Percentiles rank a stretch among this genome's conserved stretches.
These are phyloP conservation scores for Oryza nivara DNA, from an alignment of 176 grass and related monocot genomes.

Conservation along the genomic window DNA sequence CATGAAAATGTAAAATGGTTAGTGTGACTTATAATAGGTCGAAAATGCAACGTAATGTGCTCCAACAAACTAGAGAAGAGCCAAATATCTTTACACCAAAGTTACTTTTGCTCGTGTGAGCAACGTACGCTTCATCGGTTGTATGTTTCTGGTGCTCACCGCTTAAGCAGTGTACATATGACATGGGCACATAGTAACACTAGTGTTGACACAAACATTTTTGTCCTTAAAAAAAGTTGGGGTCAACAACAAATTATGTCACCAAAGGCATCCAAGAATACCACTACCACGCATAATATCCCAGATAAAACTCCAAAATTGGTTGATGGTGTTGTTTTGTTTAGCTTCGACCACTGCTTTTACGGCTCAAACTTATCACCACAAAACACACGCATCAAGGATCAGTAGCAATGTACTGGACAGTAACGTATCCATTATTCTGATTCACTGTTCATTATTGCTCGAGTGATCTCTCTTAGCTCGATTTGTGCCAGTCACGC, in stretches of 20 bases:
- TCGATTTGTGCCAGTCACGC: background rate
- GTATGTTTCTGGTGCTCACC: background rate
- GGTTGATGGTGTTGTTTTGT: background rate
- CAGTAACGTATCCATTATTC: background rate
- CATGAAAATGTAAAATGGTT: background rate
- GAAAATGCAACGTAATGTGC: background rate
- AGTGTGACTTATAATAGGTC: background rate
- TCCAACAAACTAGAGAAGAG: background rate
- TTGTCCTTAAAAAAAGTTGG: background rate
- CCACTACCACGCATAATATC: background rate
- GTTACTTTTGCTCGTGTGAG: background rate
- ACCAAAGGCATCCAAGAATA: conserved; percentile 15
- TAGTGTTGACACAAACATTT: background rate
- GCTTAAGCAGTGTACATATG: background rate
- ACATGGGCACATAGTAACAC: background rate
- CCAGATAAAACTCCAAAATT: background rate
- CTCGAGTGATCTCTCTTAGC: background rate
- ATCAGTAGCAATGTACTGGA: background rate
- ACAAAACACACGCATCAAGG: background rate
- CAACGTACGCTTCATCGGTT: background rate
- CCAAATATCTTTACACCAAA: conserved; percentile 4
- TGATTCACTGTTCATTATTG: background rate
- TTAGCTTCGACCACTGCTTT: conserved; percentile 1
- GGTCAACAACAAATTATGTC: background rate
- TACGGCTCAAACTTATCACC: background rate